phyloP scores from a whole-genome alignment of 345 rosid species.

The Aegle marmelos region DNA sequence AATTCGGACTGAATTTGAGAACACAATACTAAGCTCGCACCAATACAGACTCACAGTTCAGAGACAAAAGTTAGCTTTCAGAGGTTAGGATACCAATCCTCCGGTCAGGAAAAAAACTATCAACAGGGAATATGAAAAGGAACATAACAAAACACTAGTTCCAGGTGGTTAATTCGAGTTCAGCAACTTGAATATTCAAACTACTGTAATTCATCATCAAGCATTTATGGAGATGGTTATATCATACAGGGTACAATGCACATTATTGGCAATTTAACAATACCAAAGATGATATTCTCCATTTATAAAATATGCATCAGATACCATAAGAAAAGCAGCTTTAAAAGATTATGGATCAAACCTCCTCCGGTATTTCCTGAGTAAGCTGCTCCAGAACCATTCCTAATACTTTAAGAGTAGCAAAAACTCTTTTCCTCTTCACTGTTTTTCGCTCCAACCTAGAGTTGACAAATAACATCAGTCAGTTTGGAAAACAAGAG shows the following conservation, averaged over 20 bases:
- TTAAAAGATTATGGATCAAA: conserved; percentile 23
- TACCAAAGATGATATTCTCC: neutral
- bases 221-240: neutral
- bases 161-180: neutral
- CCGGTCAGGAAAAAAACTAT: neutral
- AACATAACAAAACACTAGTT: neutral
- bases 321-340: neutral
- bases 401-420: conserved; percentile 80
- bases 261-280: neutral
- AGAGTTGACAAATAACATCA: conserved; percentile 19
- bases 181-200: neutral
- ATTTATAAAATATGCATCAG: neutral
- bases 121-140: neutral
- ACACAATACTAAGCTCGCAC: neutral
- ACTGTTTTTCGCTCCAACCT: conserved; percentile 89
- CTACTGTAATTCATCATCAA: neutral
- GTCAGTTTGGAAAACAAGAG: neutral
- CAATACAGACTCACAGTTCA: neutral
- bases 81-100: neutral
- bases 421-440: conserved; percentile 81
- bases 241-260: neutral
- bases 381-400: conserved; percentile 77
- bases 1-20: neutral
- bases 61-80: neutral
- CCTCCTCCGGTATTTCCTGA: conserved; percentile 90